These are phyloP conservation scores for Colletotrichum tropicale DNA, from an alignment of 2,329 filamentous ascomycete genomes.

Conservation along the genomic window DNA sequence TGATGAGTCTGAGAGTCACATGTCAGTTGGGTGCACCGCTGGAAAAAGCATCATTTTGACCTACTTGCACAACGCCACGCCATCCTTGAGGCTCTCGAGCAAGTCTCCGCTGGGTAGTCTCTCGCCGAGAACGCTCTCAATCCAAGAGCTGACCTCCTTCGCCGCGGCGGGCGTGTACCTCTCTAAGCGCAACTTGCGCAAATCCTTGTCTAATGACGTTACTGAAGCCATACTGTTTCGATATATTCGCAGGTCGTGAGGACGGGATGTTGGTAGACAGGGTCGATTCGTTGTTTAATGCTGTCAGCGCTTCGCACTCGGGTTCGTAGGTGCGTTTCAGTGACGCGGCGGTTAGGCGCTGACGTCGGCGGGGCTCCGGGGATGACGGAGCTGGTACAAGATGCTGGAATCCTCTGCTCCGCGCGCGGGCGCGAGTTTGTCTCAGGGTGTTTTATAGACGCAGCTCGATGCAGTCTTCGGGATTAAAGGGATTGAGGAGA, in stretches of 20 bases:
- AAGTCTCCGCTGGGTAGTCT: constrained; percentile 76
- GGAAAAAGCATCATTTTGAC: constrained; percentile 28
- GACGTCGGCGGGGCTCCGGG: constrained; percentile 15
- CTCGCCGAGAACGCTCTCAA: constrained; percentile 80
- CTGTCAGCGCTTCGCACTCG: background rate
- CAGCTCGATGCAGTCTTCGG: background rate
- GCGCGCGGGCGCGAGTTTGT: constrained; percentile 5
- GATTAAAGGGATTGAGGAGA: background rate
- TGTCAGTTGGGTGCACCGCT: constrained; percentile 24
- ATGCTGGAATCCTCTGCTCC: background rate
- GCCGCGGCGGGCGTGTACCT: constrained; percentile 92
- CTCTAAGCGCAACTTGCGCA: constrained; percentile 89
- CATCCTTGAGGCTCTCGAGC: constrained; percentile 86
- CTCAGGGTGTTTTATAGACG: background rate
- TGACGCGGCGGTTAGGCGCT: constrained; percentile 15
- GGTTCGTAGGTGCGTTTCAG: constrained; percentile 15
- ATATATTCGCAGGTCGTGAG: background rate
- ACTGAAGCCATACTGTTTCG: constrained; percentile 80
- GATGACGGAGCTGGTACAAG: constrained; percentile 6
- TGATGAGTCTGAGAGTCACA: constrained; percentile 69
- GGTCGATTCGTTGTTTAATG: background rate
- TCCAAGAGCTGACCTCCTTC: constrained; percentile 84
- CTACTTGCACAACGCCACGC: constrained; percentile 90
- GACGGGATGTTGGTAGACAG: background rate
- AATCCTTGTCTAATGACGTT: constrained; percentile 89